phyloP scores from a whole-genome alignment of 2,329 filamentous ascomycete genomes.

The Aspergillus quadricinctus region DNA sequence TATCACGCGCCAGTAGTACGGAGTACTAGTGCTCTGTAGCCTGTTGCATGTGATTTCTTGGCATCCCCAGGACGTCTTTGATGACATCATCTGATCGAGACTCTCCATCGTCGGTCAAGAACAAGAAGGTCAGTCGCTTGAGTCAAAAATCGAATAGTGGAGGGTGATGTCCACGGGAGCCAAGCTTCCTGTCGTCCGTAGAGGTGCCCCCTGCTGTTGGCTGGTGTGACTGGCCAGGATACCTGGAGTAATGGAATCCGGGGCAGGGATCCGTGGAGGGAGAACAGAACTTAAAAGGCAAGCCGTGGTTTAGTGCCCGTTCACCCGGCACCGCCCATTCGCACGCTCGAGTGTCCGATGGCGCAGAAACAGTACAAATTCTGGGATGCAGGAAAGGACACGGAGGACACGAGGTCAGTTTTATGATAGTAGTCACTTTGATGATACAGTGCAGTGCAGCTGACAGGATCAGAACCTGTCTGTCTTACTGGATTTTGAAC shows the following conservation, averaged over 20 bases:
- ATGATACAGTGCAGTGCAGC: not conserved
- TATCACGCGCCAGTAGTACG: constrained; percentile 10
- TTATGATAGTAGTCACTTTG: not conserved
- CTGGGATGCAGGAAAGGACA: not conserved
- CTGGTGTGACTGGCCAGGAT: not conserved
- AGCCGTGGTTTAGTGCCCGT: constrained; percentile 10
- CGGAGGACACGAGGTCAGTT: not conserved
- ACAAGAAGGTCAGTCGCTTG: not conserved
- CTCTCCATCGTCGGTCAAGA: not conserved
- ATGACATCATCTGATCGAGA: not conserved
- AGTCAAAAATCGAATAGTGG: not conserved
- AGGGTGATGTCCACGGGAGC: not conserved
- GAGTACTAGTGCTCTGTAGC: not conserved
- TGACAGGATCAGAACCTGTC: not conserved
- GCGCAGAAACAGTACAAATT: not conserved
- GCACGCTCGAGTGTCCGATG: not conserved
- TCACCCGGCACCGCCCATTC: constrained; percentile 5
- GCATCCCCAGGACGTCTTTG: not conserved
- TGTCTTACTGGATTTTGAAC: not conserved
- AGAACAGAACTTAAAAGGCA: not conserved
- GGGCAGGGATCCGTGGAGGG: not conserved
- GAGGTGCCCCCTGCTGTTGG: not conserved
- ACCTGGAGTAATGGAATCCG: constrained; percentile 5
- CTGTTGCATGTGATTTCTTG: not conserved
- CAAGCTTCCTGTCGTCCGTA: not conserved